Conservation (phyloP, 345 rosid species). For the Corchorus capsularis region DNA sequence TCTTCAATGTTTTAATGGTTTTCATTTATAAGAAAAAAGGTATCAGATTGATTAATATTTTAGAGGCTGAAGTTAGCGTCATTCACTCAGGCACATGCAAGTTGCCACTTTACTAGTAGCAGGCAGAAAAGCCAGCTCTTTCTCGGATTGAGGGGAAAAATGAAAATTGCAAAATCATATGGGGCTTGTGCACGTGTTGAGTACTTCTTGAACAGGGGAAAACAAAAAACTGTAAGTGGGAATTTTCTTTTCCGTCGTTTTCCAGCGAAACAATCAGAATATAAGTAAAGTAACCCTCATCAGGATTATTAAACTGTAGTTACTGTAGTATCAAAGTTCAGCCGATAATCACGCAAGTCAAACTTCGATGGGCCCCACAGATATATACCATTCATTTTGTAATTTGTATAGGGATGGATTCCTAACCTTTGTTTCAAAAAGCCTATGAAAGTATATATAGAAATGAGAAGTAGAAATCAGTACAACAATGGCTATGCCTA, state of each 20-base stretch:
- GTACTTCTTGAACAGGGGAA: neutral
- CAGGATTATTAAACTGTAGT: neutral
- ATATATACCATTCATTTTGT: neutral
- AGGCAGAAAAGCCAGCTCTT: neutral
- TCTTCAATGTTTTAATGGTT: no score
- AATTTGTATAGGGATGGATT: neutral
- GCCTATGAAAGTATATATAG: neutral
- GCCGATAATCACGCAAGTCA: neutral
- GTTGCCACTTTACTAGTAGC: no score
- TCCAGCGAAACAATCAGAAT: neutral
- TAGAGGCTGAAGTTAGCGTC: no score
- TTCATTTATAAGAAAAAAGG: no score
- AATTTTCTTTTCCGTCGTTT: neutral
- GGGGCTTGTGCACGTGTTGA: neutral
- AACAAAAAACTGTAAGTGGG: neutral
- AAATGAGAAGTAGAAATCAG: neutral
- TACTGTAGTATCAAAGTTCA: neutral
- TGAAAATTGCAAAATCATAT: neutral
- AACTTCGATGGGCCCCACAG: neutral
- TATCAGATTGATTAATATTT: no score
- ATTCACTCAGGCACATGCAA: no score
- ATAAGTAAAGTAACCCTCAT: neutral
- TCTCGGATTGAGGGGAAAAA: neutral
- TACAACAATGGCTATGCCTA: slow-evolving; percentile 1
- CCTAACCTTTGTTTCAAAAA: neutral